Evolutionary conservation across 164 flowering plant genomes (phyloP).

Genomic region (Chloranthus sessilifolius): DNA sequence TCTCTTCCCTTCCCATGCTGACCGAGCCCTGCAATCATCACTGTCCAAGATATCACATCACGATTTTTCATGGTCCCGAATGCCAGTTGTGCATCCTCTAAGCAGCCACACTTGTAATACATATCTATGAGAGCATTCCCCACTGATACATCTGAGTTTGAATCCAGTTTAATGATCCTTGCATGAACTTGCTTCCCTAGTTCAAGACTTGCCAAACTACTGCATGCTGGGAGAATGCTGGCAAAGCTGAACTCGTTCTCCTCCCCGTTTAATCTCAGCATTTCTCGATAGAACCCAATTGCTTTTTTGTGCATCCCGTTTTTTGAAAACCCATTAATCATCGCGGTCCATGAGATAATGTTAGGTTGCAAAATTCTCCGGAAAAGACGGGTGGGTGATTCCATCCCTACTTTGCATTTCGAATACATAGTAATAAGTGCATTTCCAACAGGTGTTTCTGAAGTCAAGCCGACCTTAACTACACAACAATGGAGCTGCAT

Average conservation of each 20-base stretch:
- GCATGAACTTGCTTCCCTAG: constrained; percentile 69
- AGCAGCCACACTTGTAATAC: constrained; percentile 32
- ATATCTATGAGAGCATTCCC: constrained; percentile 61
- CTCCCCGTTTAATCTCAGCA: constrained; percentile 21
- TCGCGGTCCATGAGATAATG: constrained; percentile 27
- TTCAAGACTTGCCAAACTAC: constrained; percentile 47
- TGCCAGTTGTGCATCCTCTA: constrained; percentile 32
- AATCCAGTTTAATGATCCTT: constrained; percentile 39
- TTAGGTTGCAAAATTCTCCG: constrained; percentile 13
- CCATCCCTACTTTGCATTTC: constrained; percentile 23
- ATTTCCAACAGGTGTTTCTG: constrained; percentile 24
- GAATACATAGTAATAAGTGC: constrained; percentile 29
- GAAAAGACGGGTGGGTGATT: constrained; percentile 14
- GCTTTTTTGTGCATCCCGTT: constrained; percentile 24
- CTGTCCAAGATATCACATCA: constrained; percentile 73
- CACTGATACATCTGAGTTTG: constrained; percentile 52
- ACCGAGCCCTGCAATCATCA: constrained; percentile 68
- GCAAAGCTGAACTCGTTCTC: constrained; percentile 31
- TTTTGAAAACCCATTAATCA: constrained; percentile 24
- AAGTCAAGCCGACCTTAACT: constrained; percentile 17
- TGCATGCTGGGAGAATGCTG: constrained; percentile 23
- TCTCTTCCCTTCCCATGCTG: constrained; percentile 62
- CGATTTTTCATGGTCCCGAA: constrained; percentile 63
- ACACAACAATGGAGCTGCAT: constrained; percentile 24
- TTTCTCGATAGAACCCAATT: constrained; percentile 15